Evolutionary conservation across 768 basidiomycete species (phyloP).

Genomic region (Asterophora lycoperdoides): DNA sequence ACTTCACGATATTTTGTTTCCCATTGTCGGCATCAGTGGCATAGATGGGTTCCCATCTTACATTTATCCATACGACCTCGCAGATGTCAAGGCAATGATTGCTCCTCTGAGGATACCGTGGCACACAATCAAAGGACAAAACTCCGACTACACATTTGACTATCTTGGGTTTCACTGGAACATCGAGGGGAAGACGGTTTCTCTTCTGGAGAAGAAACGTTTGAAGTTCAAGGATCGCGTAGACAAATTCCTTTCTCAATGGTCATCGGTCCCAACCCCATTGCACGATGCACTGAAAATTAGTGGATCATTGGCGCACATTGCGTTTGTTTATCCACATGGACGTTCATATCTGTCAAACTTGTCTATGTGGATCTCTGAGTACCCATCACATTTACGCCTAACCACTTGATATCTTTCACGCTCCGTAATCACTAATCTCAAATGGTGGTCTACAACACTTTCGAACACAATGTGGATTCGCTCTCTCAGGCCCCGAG

Average conservation of each 20-base stretch:
- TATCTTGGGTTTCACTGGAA: slow-evolving; percentile 31
- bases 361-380: too few species aligned
- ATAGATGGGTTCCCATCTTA: neutral
- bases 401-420: too few species aligned
- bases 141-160: slow-evolving; percentile 15
- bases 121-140: slow-evolving; percentile 21
- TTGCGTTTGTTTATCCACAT: slow-evolving; percentile 24
- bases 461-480: neutral
- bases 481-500: neutral
- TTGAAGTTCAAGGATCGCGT: slow-evolving; percentile 20
- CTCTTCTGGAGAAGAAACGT: slow-evolving; percentile 24
- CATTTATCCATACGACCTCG: slow-evolving; percentile 6
- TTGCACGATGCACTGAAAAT: slow-evolving; percentile 18
- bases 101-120: slow-evolving; percentile 20
- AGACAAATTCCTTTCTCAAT: slow-evolving; percentile 10
- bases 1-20: slow-evolving; percentile 22
- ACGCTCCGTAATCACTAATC: neutral
- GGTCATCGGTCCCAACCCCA: neutral
- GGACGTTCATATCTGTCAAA: slow-evolving; percentile 25
- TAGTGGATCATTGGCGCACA: slow-evolving; percentile 29
- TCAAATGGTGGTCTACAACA: neutral
- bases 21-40: too few species aligned
- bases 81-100: slow-evolving; percentile 3
- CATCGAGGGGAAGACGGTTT: slow-evolving; percentile 17
- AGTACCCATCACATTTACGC: too few species aligned